Percentiles rank a stretch among this genome's conserved stretches.
These are phyloP conservation scores for Trichoderma citrinoviride DNA, from an alignment of 2,329 filamentous ascomycete species.

Conservation along the genomic window DNA sequence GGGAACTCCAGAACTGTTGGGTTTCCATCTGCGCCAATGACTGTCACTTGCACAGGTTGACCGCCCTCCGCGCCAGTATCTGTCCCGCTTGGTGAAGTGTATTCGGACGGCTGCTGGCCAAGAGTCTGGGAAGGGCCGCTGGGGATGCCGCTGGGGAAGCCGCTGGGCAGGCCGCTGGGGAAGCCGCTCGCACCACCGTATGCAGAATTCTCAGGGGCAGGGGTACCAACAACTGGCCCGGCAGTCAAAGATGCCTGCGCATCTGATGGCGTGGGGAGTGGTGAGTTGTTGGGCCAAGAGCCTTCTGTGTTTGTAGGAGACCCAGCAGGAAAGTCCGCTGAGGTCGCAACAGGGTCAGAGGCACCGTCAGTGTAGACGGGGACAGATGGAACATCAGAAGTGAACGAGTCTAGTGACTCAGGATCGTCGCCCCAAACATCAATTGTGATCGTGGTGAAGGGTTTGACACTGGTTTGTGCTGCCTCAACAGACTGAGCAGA, in stretches of 20 bases:
- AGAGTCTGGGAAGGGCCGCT: background rate
- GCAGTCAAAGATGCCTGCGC: constrained; percentile 11
- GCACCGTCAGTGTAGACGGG: constrained; percentile 23
- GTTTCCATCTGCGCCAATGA: constrained; percentile 28
- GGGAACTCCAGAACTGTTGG: constrained; percentile 29
- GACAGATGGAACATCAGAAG: constrained; percentile 22
- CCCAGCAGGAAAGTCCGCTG: constrained; percentile 22
- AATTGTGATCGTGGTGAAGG: constrained; percentile 39
- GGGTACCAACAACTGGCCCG: background rate
- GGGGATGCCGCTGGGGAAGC: too few species aligned
- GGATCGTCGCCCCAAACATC: constrained; percentile 34
- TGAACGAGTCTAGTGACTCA: constrained; percentile 22
- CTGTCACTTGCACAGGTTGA: constrained; percentile 24
- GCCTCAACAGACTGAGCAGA: constrained; percentile 24
- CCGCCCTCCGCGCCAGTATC: constrained; percentile 4
- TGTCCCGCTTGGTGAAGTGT: constrained; percentile 22
- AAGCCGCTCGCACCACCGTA: background rate
- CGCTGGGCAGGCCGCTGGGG: background rate
- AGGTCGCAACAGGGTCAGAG: constrained; percentile 23
- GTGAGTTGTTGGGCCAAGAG: constrained; percentile 24
- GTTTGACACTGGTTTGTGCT: constrained; percentile 26
- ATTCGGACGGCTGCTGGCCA: constrained; percentile 20
- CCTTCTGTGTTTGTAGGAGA: constrained; percentile 23
- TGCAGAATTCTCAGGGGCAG: constrained; percentile 1
- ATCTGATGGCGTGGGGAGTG: constrained; percentile 21